phyloP scores from a whole-genome alignment of 179 eudicot genomes.

The Pouteria campechiana region DNA sequence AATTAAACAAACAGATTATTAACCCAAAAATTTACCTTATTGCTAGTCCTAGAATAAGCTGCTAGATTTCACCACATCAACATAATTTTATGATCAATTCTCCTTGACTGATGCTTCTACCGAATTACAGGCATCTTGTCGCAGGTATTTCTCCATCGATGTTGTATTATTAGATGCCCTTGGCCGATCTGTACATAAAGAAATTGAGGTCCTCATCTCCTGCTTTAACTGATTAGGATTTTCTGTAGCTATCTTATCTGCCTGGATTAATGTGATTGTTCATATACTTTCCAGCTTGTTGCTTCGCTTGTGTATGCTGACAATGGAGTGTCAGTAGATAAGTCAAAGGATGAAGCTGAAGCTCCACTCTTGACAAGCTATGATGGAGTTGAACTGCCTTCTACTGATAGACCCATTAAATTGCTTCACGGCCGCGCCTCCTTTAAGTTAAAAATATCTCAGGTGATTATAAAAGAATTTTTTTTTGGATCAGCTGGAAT shows the following conservation, averaged over 20 bases:
- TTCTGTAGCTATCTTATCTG: neutral
- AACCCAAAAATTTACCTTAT: too few relatives aligned
- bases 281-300: slow-evolving; percentile 35
- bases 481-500: too few relatives aligned
- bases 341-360: slow-evolving; percentile 49
- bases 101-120: too few relatives aligned
- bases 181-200: slow-evolving; percentile 37
- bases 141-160: slow-evolving; percentile 59
- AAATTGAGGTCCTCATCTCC: slow-evolving; percentile 38
- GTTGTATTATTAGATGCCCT: slow-evolving; percentile 45
- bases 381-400: slow-evolving; percentile 59
- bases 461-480: slow-evolving; percentile 55
- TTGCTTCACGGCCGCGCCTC: slow-evolving; percentile 61
- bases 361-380: slow-evolving; percentile 59
- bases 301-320: slow-evolving; percentile 76
- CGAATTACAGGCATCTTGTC: slow-evolving; percentile 58
- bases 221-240: neutral
- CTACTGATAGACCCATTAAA: slow-evolving; percentile 48
- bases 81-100: too few relatives aligned
- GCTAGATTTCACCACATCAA: too few relatives aligned
- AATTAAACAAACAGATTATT: too few relatives aligned
- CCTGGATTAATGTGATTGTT: slow-evolving; percentile 3
- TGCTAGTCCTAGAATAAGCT: too few relatives aligned
- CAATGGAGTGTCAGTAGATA: slow-evolving; percentile 45
- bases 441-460: slow-evolving; percentile 67